phyloP scores from a whole-genome alignment of 1,284 basidiomycete genomes.

The Nidula niveotomentosa region DNA sequence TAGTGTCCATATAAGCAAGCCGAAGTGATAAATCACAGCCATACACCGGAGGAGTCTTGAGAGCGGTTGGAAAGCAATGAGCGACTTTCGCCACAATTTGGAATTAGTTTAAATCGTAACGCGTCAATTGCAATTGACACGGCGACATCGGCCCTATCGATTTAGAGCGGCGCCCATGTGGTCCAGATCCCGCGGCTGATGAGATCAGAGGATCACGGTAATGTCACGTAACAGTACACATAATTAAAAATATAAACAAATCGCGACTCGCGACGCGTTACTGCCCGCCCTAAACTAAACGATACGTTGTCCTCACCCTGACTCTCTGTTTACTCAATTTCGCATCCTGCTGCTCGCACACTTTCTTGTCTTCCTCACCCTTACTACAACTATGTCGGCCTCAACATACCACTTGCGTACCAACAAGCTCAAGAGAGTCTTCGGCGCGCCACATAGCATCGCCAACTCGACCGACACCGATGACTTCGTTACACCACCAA shows the following conservation, averaged over 20 bases:
- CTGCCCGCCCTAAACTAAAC: background rate
- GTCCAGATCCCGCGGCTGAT: too few relatives aligned
- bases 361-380: background rate
- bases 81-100: too few relatives aligned
- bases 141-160: too few relatives aligned
- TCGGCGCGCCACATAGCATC: background rate
- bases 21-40: too few relatives aligned
- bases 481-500: conserved; percentile 15
- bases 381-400: background rate
- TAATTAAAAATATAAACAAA: background rate
- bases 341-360: background rate
- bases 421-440: background rate
- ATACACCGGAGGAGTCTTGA: too few relatives aligned
- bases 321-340: background rate
- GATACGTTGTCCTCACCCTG: background rate
- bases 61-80: too few relatives aligned
- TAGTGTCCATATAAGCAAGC: too few relatives aligned
- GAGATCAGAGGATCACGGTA: too few relatives aligned
- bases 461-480: conserved; percentile 24
- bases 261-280: background rate
- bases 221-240: background rate
- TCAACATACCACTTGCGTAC: background rate
- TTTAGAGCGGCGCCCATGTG: too few relatives aligned
- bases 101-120: too few relatives aligned
- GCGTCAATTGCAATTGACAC: too few relatives aligned